Evolutionary conservation across 2,329 filamentous ascomycete genomes (phyloP).

Genomic region (Claviceps sorghi): DNA sequence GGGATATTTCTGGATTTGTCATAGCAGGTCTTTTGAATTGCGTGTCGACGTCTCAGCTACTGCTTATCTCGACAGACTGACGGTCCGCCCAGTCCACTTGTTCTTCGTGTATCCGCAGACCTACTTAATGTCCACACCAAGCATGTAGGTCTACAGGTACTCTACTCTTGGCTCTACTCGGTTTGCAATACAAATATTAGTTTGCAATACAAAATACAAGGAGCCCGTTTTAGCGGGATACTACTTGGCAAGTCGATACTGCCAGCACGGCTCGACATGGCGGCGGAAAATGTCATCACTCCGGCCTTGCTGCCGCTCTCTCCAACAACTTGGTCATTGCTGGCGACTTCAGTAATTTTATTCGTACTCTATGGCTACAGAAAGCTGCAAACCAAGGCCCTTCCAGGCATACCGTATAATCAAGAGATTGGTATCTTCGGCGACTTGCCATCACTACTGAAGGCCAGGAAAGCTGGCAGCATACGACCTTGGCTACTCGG

Average conservation of each 20-base stretch:
- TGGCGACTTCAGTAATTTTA: neutral
- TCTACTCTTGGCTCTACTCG: neutral
- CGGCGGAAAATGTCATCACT: neutral
- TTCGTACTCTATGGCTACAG: neutral
- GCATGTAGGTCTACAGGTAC: too few relatives aligned
- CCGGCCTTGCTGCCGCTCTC: neutral
- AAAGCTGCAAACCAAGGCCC: neutral
- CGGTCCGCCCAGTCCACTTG: too few relatives aligned
- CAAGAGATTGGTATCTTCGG: neutral
- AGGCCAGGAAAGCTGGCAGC: neutral
- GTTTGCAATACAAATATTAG: neutral
- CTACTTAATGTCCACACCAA: too few relatives aligned
- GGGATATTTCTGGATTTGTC: too few relatives aligned
- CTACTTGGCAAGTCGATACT: too few relatives aligned
- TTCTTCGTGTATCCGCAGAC: too few relatives aligned
- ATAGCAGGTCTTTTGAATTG: too few relatives aligned
- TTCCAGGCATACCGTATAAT: conserved; percentile 3
- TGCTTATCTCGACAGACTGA: too few relatives aligned
- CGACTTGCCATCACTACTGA: neutral
- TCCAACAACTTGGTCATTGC: neutral
- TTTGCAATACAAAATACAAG: neutral
- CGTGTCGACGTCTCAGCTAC: too few relatives aligned
- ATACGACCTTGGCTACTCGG: neutral
- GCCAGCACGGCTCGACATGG: neutral
- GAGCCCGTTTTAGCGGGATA: too few relatives aligned